A percentile compares a stretch with the other conserved stretches of the same genome.
Conservation (phyloP, 768 basidiomycete species). For the Artomyces pyxidatus region DNA sequence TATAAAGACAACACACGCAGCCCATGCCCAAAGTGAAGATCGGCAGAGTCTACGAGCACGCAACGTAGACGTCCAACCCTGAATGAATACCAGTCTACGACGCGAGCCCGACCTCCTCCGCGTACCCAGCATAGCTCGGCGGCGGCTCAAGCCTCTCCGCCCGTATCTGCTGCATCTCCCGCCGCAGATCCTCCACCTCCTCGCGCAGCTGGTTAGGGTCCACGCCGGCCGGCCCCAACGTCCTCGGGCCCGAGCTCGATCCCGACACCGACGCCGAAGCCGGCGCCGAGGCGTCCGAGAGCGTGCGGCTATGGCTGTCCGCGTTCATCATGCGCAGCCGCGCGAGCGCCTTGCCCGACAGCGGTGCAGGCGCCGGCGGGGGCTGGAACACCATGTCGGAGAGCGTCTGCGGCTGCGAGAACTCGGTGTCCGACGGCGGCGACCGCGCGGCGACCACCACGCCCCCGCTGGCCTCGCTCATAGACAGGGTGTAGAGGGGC, state of each 20-base stretch:
- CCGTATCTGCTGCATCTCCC: constrained; percentile 3
- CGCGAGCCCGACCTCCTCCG: background rate
- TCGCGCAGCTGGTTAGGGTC: background rate
- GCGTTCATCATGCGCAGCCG: background rate
- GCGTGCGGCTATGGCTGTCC: background rate
- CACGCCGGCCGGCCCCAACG: background rate
- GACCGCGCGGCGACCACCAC: background rate
- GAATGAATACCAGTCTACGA: too few relatives aligned
- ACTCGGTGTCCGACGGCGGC: background rate
- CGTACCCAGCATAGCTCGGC: background rate
- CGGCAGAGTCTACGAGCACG: too few relatives aligned
- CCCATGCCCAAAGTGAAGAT: too few relatives aligned
- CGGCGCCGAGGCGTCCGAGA: background rate
- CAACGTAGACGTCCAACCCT: too few relatives aligned
- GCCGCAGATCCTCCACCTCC: background rate
- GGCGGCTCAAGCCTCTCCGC: constrained; percentile 1
- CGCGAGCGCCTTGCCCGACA: background rate
- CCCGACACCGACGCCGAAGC: background rate
- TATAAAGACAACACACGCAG: too few relatives aligned
- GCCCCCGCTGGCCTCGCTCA: background rate
- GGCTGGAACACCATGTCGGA: background rate
- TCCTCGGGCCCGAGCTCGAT: background rate
- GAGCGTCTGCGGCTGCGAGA: background rate
- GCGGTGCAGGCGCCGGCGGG: background rate
- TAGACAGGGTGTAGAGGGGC: background rate